Evolutionary conservation across 2,329 filamentous ascomycete genomes (phyloP).

Genomic region (Domatiomyces globalis): DNA sequence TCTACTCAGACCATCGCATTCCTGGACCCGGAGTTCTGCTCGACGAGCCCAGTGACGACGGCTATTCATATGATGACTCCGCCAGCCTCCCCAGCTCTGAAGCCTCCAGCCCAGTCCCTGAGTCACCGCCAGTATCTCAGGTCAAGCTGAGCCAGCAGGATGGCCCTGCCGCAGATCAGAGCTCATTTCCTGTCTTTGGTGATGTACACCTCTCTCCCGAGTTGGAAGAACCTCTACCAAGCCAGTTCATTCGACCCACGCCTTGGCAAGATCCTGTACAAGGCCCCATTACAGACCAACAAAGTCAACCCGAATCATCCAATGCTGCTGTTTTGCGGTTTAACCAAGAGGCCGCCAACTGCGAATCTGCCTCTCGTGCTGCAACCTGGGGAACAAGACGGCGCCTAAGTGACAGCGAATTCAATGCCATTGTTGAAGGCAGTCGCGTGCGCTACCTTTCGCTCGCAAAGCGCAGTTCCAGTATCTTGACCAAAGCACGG

Average conservation of each 20-base stretch:
- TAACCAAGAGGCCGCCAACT: constrained; percentile 34
- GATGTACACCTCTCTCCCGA: constrained; percentile 15
- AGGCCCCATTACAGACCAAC: constrained; percentile 12
- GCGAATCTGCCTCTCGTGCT: constrained; percentile 40
- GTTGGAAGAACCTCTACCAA: constrained; percentile 22
- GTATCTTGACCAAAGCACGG: constrained; percentile 26
- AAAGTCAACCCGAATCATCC: constrained; percentile 37
- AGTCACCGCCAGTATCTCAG: constrained; percentile 17
- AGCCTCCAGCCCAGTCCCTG: constrained; percentile 19
- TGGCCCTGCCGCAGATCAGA: constrained; percentile 12
- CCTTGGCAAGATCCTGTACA: constrained; percentile 36
- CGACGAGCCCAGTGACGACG: constrained; percentile 28
- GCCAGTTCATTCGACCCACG: constrained; percentile 27
- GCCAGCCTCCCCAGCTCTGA: constrained; percentile 19
- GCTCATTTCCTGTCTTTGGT: constrained; percentile 17
- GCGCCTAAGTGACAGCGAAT: constrained; percentile 37
- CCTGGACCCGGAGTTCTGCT: constrained; percentile 39
- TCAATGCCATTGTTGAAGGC: constrained; percentile 33
- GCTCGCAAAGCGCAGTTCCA: constrained; percentile 29
- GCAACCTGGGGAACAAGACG: constrained; percentile 40
- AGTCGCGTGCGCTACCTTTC: constrained; percentile 28
- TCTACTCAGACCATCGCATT: constrained; percentile 27
- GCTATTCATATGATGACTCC: constrained; percentile 21
- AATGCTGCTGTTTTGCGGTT: constrained; percentile 43
- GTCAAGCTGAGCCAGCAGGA: constrained; percentile 12